Conservation (phyloP, 2,329 filamentous ascomycete genomes). For the Phialophora expanda region DNA sequence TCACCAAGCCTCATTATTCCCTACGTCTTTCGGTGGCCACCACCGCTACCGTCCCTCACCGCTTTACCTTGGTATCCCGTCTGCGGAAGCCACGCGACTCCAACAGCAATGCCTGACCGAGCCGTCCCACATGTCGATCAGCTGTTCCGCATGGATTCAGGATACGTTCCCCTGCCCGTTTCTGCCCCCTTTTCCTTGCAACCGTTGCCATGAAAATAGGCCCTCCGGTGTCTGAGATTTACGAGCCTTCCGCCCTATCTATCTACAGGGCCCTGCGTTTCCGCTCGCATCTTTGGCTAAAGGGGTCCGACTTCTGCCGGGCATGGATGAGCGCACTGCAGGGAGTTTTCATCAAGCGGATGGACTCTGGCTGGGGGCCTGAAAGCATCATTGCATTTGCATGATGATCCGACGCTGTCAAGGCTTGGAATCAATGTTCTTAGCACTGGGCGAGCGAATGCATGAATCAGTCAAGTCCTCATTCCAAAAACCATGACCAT, state of each 20-base stretch:
- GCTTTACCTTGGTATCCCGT: slow-evolving; percentile 4
- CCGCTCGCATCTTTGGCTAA: neutral
- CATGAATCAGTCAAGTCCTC: neutral
- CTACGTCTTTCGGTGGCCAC: neutral
- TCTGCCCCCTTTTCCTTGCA: neutral
- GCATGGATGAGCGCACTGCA: neutral
- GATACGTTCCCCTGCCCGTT: neutral
- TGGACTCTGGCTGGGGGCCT: neutral
- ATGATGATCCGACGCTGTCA: neutral
- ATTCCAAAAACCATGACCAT: neutral
- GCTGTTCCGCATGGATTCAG: neutral
- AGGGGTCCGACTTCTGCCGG: neutral
- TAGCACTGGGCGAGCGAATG: neutral
- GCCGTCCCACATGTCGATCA: neutral
- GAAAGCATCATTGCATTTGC: neutral
- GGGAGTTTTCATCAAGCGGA: neutral
- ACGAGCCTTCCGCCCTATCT: neutral
- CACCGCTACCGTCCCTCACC: neutral
- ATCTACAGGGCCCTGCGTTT: neutral
- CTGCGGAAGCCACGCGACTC: neutral
- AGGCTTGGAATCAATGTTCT: neutral
- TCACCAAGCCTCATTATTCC: slow-evolving; percentile 2
- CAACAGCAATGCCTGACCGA: neutral
- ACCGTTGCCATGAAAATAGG: neutral
- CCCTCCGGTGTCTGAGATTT: neutral